These are phyloP conservation scores for Vicia faba DNA, from an alignment of 306 rosid species.

Conservation along the genomic window DNA sequence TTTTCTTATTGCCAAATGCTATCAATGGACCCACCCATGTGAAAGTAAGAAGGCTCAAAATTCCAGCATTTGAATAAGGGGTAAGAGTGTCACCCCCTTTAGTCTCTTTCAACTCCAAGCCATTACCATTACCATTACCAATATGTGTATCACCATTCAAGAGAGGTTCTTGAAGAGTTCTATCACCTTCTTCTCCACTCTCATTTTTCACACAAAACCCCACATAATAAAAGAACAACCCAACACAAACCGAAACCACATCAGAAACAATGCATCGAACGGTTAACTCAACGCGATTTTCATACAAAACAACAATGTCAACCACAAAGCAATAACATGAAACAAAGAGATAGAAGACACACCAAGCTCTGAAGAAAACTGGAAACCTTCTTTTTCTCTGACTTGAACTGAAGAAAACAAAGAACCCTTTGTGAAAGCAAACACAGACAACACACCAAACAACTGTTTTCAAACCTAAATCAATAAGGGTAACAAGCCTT, in stretches of 20 bases:
- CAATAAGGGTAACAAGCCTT: conserved; percentile 42
- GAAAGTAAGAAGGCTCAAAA: conserved; percentile 54
- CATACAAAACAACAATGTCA: conserved; percentile 42
- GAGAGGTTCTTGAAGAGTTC: conserved; percentile 45
- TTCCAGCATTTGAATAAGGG: conserved; percentile 57
- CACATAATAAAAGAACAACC: conserved; percentile 46
- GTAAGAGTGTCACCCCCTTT: conserved; percentile 50
- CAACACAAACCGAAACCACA: conserved; percentile 35
- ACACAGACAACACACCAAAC: conserved; percentile 45
- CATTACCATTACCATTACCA: conserved; percentile 1
- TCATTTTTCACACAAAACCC: conserved; percentile 42
- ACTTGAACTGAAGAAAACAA: conserved; percentile 32
- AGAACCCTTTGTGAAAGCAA: conserved; percentile 34
- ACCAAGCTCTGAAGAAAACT: conserved; percentile 49
- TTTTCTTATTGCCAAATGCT: conserved; percentile 47
- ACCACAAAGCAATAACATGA: conserved; percentile 38
- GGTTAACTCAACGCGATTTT: conserved; percentile 23
- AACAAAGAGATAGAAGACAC: conserved; percentile 40
- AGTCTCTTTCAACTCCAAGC: conserved; percentile 30
- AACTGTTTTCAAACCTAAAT: conserved; percentile 44
- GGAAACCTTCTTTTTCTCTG: conserved; percentile 38
- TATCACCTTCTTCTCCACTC: conserved; percentile 25
- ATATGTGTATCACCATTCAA: conserved; percentile 35
- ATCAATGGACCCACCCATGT: conserved; percentile 55
- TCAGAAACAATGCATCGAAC: conserved; percentile 43